Evolutionary conservation across 1,284 basidiomycete species (phyloP), one percentile per base, ranked within the genome.

Genomic region (Rhodotorula glutinis): DNA sequence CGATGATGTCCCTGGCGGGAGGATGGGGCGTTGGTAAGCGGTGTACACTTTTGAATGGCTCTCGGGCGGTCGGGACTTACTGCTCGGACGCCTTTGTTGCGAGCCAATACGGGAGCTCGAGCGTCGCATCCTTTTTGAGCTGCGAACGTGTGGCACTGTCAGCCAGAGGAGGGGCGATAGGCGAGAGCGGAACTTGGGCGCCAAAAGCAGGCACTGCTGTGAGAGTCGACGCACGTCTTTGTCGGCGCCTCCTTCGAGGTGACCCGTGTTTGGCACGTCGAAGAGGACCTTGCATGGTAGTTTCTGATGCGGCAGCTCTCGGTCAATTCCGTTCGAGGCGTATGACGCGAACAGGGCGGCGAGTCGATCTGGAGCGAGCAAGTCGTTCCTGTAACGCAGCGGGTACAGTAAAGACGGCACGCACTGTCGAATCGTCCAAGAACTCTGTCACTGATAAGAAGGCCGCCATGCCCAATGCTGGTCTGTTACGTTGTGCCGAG

Each of bases 71-170:
- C 17, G 11, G 7, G 3, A 49, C 70, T 33, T 43, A 71, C 71
- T 71, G 47, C 21, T 54, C 59, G 40, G 53, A 65, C 23, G 73
- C 67, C 56, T 67, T 70, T 49, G 53, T 30, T 0, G 75, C 76
- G 16, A 77, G 65, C 76, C 76, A 77, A 68, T 66, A 77, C 0
- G 76, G 76, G 41, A 77, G 63, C 55, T 77, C 76, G 54, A 77
- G 54, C 4, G 65, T 65, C 2, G 75, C 73, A 14, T 72, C 69
- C 5, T 68, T 62, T 57, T 60, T 63, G 43, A 77, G 64, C 76
- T 77, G 72, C 29, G n/a, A n/a, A n/a, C n/a, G n/a, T n/a, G n/a
- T n/a, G n/a, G n/a, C n/a, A n/a, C n/a, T n/a, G n/a, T n/a, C n/a
- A n/a, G n/a, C n/a, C n/a, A n/a, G n/a, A n/a, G n/a, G n/a, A n/a